Conservation (phyloP, 2,329 filamentous ascomycete genomes). For the Venturia aucupariae region DNA sequence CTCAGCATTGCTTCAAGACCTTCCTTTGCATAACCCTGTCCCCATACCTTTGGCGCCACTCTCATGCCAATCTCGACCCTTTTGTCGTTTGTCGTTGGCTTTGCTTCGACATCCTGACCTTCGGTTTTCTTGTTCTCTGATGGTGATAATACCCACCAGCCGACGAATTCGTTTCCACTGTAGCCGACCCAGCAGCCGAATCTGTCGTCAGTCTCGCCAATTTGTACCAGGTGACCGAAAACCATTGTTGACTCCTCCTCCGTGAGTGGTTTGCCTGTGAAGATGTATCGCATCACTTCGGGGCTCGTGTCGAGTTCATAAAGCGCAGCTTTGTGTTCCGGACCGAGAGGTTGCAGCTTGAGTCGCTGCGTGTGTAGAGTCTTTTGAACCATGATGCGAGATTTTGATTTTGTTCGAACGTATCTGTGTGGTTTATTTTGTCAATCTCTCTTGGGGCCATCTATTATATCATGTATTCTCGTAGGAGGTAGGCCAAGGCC, state of each 20-base stretch:
- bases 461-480: background rate
- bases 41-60: constrained; percentile 4
- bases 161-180: constrained; percentile 5
- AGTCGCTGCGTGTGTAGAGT: constrained; percentile 3
- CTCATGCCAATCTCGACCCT: constrained; percentile 9
- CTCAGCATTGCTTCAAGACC: constrained; percentile 8
- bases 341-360: background rate
- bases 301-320: background rate
- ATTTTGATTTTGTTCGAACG: background rate
- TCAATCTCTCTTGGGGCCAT: background rate
- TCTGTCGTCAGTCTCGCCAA: background rate
- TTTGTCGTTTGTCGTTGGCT: background rate
- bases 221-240: background rate
- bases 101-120: background rate
- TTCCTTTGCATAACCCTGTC: constrained; percentile 11
- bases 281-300: constrained; percentile 12
- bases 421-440: background rate
- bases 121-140: background rate
- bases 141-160: constrained; percentile 9
- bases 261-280: constrained; percentile 8
- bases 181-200: constrained; percentile 10
- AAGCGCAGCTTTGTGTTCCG: background rate
- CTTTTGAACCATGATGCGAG: constrained; percentile 1
- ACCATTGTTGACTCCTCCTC: constrained; percentile 2
- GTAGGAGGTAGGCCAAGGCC: background rate